Evolutionary conservation across 768 basidiomycete genomes (phyloP).

Genomic region (Thelephora aurantiotincta): DNA sequence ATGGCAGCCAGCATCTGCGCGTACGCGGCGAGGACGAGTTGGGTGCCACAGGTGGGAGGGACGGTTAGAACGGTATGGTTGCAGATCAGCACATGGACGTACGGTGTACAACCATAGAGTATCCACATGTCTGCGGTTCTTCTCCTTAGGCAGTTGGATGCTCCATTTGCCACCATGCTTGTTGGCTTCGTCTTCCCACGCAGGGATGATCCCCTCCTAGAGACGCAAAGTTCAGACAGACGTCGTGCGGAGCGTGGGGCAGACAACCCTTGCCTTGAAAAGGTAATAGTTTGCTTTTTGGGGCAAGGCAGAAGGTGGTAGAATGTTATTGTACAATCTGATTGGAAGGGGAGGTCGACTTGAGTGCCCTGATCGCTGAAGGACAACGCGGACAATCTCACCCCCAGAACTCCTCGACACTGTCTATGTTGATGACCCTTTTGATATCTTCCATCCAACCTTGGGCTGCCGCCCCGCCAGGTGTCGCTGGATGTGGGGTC

Average conservation of each 20-base stretch:
- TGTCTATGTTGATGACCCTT: slow-evolving; percentile 89
- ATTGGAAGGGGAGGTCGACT: slow-evolving; percentile 8
- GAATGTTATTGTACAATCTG: slow-evolving; percentile 93
- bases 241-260: slow-evolving; percentile 11
- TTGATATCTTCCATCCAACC: slow-evolving; percentile 99
- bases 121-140: slow-evolving; percentile 74
- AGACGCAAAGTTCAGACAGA: neutral
- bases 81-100: slow-evolving; percentile 9
- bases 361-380: neutral
- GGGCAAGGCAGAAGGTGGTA: slow-evolving; percentile 85
- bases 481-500: slow-evolving; percentile 63
- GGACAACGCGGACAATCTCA: slow-evolving; percentile 22
- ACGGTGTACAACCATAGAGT: slow-evolving; percentile 99
- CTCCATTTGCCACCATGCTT: slow-evolving; percentile 98
- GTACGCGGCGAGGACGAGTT: neutral
- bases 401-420: slow-evolving; percentile 99
- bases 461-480: slow-evolving; percentile 58
- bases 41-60: too few relatives aligned
- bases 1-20: slow-evolving; percentile 96
- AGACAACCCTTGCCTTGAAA: slow-evolving; percentile 56
- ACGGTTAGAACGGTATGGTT: neutral
- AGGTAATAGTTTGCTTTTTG: slow-evolving; percentile 99
- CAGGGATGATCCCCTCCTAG: slow-evolving; percentile 90
- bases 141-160: slow-evolving; percentile 93
- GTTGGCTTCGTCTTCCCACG: slow-evolving; percentile 96